A percentile compares a stretch with the other conserved stretches of the same genome.
Conservation (phyloP, 108 stramenopile species). For the Mediolabrus comicus region DNA sequence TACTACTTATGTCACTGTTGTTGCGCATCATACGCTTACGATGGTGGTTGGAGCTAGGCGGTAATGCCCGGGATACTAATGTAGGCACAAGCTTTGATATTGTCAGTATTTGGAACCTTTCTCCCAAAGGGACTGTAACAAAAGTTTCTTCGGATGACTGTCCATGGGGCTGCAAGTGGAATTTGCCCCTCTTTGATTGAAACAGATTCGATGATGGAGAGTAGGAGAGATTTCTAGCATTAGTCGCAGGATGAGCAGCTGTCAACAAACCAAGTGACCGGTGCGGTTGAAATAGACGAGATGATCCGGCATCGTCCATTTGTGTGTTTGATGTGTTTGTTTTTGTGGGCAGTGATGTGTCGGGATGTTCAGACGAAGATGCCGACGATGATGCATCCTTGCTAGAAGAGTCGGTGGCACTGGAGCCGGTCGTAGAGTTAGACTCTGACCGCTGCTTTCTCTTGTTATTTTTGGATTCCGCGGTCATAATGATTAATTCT, state of each 20-base stretch:
- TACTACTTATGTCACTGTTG: background rate
- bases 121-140: slow-evolving; percentile 65
- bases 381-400: background rate
- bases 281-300: slow-evolving; percentile 74
- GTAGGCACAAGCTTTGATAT: slow-evolving; percentile 70
- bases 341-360: too few relatives aligned
- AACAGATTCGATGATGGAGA: slow-evolving; percentile 9
- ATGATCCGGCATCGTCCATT: slow-evolving; percentile 49
- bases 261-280: slow-evolving; percentile 61
- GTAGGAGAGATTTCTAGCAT: background rate
- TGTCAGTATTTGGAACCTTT: slow-evolving; percentile 76
- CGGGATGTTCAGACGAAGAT: background rate
- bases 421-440: slow-evolving; percentile 5
- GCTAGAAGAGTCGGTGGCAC: background rate
- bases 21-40: background rate
- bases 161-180: slow-evolving; percentile 58
- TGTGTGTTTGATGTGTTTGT: background rate
- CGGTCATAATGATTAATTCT: background rate
- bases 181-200: slow-evolving; percentile 48
- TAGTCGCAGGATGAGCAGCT: slow-evolving; percentile 9
- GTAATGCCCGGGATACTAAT: slow-evolving; percentile 67
- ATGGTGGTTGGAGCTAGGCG: slow-evolving; percentile 26
- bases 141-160: slow-evolving; percentile 54
- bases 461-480: background rate
- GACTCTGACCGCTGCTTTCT: slow-evolving; percentile 19